Base-by-base conservation (phyloP, 768 basidiomycete genomes). In the Tulasnella sp. region DNA sequence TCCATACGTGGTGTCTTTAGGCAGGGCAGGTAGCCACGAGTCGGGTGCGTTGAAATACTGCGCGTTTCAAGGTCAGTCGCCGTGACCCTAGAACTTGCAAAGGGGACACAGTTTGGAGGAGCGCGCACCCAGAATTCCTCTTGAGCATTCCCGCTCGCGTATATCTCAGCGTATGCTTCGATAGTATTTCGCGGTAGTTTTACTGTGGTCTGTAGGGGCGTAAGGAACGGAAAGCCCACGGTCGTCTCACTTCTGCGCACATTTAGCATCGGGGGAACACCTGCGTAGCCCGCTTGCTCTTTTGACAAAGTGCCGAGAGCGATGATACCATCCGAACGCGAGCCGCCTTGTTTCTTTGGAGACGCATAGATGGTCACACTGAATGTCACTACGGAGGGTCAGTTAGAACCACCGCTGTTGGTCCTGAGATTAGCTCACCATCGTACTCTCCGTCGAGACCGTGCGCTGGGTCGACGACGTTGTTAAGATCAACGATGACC, bases 91-190 rank as follows among this genome's bases (percentile, higher is more conserved):
- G 8, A 16, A 22, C 16, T 16, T 11, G 40, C 8, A 19, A 22
- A 17, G 26, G 19, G 42, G 16, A 36, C 12, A 5, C 1, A 59
- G n/a, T 0, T 72, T 19, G 29, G 29, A 7, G 4, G 19, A 26
- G 47, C 19, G 72, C 82, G 65, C 75, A 90, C 90, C 91, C 91
- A 93, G 77, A 91, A 92, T 79, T 93, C 91, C 77, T 89, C 89
- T 1, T 84, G 79, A 14, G 83, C 83, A 71, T 87, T 88, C 0
- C 88, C 88, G 1, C 83, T 91, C 17, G 91, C 90, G 74, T 87
- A 87, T 3, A 93, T 80, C 78, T 92, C 90, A 7, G 88, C 89
- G 74, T 84, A 89, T 0, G 88, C 82, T 62, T 87, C 81, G 1
- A 90, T 85, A 3, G 90, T 83, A 72, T 91, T 91, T 74, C 79